Evolutionary conservation across 75 land plant species (phyloP), one percentile per base, ranked within the genome.

Genomic region (Selaginella moellendorffii): DNA sequence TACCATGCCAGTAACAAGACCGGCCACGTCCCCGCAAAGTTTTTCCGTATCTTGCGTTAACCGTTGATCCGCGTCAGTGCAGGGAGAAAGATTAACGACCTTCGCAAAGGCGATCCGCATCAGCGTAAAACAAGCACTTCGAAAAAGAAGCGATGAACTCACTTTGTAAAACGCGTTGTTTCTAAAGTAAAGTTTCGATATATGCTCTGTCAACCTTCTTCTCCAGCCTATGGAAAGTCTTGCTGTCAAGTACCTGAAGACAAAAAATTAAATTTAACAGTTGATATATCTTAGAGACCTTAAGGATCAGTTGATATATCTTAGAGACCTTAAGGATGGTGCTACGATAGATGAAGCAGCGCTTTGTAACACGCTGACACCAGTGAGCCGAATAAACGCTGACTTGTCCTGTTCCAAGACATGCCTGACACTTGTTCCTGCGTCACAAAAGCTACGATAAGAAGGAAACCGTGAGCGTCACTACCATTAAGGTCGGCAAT

Each of bases 111-210:
- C n/a, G n/a, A n/a, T n/a, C n/a, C n/a, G n/a, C n/a, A n/a, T n/a
- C n/a, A n/a, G n/a, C n/a, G n/a, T n/a, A n/a, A n/a, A n/a, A n/a
- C n/a, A n/a, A n/a, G n/a, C n/a, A n/a, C n/a, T n/a, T n/a, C n/a
- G n/a, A n/a, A n/a, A n/a, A n/a, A n/a, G n/a, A n/a, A n/a, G n/a
- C n/a, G n/a, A n/a, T 36, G 14, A 5, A 14, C 30, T 21, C 27
- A 91, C 99, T 87, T 93, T 85, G 78, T 93, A 93, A 56, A 80
- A 93, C 51, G 96, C 90, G 84, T 93, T 88, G 0, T 83, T 86
- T 61, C 74, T 82, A 61, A 93, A 75, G 68, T 93, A 93, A 30
- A 73, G 79, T 58, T 75, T 77, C 2, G 93, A 76, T 23, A 93
- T 76, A 76, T 89, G 81, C 20, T 82, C 61, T 30, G 99, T 93